Base-by-base conservation (phyloP, 495 filamentous ascomycete genomes). In the Copromyces sp. region DNA sequence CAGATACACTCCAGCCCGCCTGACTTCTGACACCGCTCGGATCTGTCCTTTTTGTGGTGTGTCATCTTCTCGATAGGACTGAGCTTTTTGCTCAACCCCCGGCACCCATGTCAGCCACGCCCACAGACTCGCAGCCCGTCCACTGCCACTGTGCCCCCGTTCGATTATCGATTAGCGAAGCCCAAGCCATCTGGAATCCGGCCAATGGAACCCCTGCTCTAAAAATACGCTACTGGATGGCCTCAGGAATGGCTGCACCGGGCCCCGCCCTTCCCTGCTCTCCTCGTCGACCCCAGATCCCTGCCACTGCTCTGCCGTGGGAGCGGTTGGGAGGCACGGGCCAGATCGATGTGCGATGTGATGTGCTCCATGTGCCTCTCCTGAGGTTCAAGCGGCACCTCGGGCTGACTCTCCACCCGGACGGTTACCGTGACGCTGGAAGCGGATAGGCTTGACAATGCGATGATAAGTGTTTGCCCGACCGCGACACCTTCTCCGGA, bases 101-200 rank as follows among this genome's bases (percentile, higher is more conserved):
- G 53, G 11, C 53, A 61, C 53, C 53, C 53, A 65, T 65, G 53
- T 65, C 53, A 37, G 53, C 53, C 53, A 65, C 12, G 29, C 53
- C 29, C 53, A 74, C 41, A 70, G 68, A 75, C 71, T 61, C 74
- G 72, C 69, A 70, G 70, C 73, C 70, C 76, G 78, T 59, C 47
- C 20, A 59, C 47, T 59, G 24, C 24, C 53, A 61, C 29, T 61
- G 78, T 79, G 76, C 77, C 73, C 74, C 79, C 73, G 75, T 75
- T 80, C 79, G 79, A 80, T 80, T 80, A 80, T 78, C 79, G 79
- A 80, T 70, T 73, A 74, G 69, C 72, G 69, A 53, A 40, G 41
- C 41, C 42, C 39, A 69, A 69, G 68, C 41, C 29, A 65, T 65
- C 29, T 65, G 29, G 6, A 16, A 32, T 70, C 45, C 42, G 20